Evolutionary conservation across 176 grass and related monocot genomes (phyloP).

Genomic region (Triticum timopheevii): DNA sequence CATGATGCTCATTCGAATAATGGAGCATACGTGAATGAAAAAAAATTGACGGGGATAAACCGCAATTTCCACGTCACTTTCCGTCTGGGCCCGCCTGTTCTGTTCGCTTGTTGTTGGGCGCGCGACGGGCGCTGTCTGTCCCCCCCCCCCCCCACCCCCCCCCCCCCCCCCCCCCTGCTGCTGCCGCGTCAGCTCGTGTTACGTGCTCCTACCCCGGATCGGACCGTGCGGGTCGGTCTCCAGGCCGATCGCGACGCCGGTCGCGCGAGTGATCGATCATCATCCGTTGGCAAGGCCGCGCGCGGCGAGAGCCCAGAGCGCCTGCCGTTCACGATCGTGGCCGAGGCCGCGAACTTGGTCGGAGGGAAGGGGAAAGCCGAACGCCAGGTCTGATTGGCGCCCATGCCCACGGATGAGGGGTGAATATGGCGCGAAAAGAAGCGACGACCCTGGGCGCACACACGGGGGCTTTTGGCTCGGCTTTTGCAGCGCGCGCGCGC

Average conservation of each 20-base stretch:
- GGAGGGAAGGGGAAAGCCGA: not conserved
- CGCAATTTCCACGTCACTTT: conserved; percentile 28
- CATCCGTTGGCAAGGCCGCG: no score
- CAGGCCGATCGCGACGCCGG: not conserved
- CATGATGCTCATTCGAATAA: not conserved
- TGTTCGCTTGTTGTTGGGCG: conserved; percentile 26
- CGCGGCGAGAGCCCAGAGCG: not conserved
- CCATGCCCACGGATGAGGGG: not conserved
- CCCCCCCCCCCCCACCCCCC: no score
- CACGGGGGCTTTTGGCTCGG: not conserved
- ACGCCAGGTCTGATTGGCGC: not conserved
- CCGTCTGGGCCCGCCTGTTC: not conserved
- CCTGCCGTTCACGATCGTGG: not conserved
- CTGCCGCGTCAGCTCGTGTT: not conserved
- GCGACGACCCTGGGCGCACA: not conserved
- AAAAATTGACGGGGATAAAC: not conserved
- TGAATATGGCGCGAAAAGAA: not conserved
- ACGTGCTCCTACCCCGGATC: not conserved
- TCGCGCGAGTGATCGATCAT: no score
- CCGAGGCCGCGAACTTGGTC: not conserved
- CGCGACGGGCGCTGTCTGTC: not conserved
- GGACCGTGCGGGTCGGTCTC: no score
- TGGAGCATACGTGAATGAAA: not conserved
- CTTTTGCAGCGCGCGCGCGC: not conserved
- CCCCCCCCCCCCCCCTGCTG: no score